Percentiles rank a stretch among this genome's conserved stretches.
Evolutionary conservation across 1,139 yeast genomes (phyloP).

Genomic region (Kodamaea derodonti): DNA sequence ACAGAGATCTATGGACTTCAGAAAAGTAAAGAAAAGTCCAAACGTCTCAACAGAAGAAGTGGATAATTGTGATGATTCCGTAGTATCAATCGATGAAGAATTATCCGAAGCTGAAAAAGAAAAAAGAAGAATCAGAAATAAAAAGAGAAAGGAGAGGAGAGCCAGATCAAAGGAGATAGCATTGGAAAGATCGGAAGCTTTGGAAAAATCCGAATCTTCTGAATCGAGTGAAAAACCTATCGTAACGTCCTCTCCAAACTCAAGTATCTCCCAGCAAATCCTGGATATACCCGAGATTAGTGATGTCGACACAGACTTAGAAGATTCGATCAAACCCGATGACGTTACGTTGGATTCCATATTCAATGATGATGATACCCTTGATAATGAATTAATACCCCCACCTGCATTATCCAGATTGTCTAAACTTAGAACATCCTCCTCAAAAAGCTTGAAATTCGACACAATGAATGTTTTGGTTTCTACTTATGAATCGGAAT

Average conservation of each 20-base stretch:
- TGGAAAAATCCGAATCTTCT: too few species aligned
- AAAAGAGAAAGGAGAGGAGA: slow-evolving; percentile 15
- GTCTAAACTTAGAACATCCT: slow-evolving; percentile 4
- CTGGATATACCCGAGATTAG: not conserved
- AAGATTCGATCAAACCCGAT: too few species aligned
- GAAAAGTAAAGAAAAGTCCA: slow-evolving; percentile 3
- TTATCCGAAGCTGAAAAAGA: slow-evolving; percentile 12
- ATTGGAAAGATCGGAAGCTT: too few species aligned
- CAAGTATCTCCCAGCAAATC: not conserved
- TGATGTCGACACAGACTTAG: not conserved
- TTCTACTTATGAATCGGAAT: slow-evolving; percentile 7
- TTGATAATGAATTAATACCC: slow-evolving; percentile 4
- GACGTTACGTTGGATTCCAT: slow-evolving; percentile 13
- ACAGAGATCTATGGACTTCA: slow-evolving; percentile 13
- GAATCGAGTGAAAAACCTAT: too few species aligned
- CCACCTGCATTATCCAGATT: slow-evolving; percentile 4
- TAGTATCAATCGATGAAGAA: slow-evolving; percentile 8
- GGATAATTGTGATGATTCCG: slow-evolving; percentile 11
- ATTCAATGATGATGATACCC: slow-evolving; percentile 11
- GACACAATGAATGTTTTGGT: slow-evolving; percentile 9
- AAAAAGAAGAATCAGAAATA: slow-evolving; percentile 12
- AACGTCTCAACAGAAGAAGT: slow-evolving; percentile 10
- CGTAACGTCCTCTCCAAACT: too few species aligned
- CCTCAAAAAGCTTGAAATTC: slow-evolving; percentile 6
- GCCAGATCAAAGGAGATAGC: slow-evolving; percentile 7